These are phyloP conservation scores for Alopecurus myosuroides DNA, from an alignment of 176 grass and related monocot species.

Conservation along the genomic window DNA sequence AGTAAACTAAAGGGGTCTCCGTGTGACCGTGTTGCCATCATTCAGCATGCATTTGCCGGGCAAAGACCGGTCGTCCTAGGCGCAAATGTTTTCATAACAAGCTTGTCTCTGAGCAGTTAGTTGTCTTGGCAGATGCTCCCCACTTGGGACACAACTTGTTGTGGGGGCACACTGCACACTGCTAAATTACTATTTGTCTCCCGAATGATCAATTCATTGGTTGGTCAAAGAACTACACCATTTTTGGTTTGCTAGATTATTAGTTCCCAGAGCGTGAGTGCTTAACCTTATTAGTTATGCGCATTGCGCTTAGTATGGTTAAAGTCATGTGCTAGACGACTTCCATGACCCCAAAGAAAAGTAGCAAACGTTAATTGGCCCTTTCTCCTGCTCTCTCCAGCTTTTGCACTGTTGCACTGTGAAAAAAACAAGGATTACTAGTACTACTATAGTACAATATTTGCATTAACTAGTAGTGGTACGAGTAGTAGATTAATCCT, in stretches of 20 bases:
- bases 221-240: too few species aligned
- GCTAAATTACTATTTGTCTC: background rate
- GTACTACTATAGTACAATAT: background rate
- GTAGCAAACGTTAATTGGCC: background rate
- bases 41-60: background rate
- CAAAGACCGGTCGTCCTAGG: constrained; percentile 19
- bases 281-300: background rate
- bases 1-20: background rate
- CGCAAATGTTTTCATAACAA: background rate
- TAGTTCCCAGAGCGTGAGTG: background rate
- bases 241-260: too few species aligned
- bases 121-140: constrained; percentile 11
- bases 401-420: background rate
- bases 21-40: background rate
- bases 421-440: background rate
- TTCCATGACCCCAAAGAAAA: background rate
- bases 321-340: background rate
- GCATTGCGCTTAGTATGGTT: background rate
- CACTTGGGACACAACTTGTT: background rate
- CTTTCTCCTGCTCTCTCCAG: background rate
- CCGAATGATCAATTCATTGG: background rate
- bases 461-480: background rate
- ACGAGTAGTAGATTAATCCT: background rate
- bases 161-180: background rate
- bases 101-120: background rate